Evolutionary conservation across 371 early-diverging fungal species (phyloP).

Genomic region (Actinomortierella ambigua): DNA sequence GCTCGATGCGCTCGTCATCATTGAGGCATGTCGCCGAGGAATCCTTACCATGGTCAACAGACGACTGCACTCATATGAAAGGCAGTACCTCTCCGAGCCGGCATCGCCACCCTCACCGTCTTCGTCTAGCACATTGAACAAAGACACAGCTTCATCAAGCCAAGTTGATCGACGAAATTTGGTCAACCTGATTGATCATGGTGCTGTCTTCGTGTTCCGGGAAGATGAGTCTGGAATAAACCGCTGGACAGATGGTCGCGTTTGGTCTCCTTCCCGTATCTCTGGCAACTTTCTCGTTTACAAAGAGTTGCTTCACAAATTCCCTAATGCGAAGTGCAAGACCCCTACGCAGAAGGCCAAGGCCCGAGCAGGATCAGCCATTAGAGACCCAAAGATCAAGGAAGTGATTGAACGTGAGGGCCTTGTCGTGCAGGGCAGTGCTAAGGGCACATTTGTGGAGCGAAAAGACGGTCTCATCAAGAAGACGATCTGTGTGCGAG

Average conservation of each 20-base stretch:
- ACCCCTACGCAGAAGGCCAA: slow-evolving; percentile 1
- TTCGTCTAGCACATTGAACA: too few species aligned
- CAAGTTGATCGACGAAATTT: too few species aligned
- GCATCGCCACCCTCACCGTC: too few species aligned
- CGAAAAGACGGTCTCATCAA: slow-evolving; percentile 38
- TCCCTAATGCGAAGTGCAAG: slow-evolving; percentile 41
- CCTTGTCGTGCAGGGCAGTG: slow-evolving; percentile 15
- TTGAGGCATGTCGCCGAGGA: slow-evolving; percentile 68
- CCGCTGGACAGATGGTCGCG: slow-evolving; percentile 77
- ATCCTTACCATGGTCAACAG: slow-evolving; percentile 60
- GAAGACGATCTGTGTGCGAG: slow-evolving; percentile 24
- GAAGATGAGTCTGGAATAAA: slow-evolving; percentile 75
- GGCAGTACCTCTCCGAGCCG: slow-evolving; percentile 10
- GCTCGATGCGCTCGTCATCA: slow-evolving; percentile 66
- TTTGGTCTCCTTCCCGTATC: slow-evolving; percentile 75
- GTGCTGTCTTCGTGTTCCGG: slow-evolving; percentile 74
- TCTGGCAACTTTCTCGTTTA: slow-evolving; percentile 67
- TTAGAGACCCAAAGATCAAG: slow-evolving; percentile 2
- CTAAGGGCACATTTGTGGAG: slow-evolving; percentile 41
- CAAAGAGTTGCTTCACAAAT: slow-evolving; percentile 57
- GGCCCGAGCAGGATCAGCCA: slow-evolving; percentile 5
- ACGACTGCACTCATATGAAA: slow-evolving; percentile 65
- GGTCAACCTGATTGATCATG: slow-evolving; percentile 52
- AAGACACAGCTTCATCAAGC: too few species aligned
- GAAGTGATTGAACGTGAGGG: slow-evolving; percentile 24